Evolutionary conservation across 352 stramenopile genomes (phyloP), one percentile per base, ranked within the genome.

Genomic region (Pythium plurisporium): DNA sequence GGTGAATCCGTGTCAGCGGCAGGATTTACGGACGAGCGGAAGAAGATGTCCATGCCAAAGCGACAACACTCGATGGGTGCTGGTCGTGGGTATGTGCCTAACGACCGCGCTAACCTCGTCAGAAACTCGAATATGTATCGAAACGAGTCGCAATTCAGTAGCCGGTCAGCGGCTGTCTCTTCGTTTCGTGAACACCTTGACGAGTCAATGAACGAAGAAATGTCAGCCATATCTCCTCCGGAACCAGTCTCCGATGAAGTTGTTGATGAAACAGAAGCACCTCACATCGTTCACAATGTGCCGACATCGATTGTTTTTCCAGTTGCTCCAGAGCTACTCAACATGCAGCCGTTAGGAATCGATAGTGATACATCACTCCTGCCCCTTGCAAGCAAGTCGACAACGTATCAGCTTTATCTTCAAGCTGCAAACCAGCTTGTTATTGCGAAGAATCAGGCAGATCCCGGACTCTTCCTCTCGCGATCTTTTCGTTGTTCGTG

Each of bases 401-500:
- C 65, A 29, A 88, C 81, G 22, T 91, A 89, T 38, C 76, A 86
- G 38, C 72, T 91, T 55, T 87, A 87, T 66, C 65, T 82, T 12
- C 60, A 59, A 29, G 64, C 59, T 10, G 73, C 69, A 3, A 70
- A 67, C 20, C 71, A 76, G 45, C 29, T 33, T 19, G 22, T 23
- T 33, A 59, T 72, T 1, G 75, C 78, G 26, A 74, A 65, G 34
- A 86, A 87, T 51, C 54, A 86, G 31, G 62, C 77, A 14, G 83
- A 94, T 30, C 64, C 70, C 8, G 78, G 78, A 0, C 71, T 94
- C 38, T 91, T 89, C 36, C 86, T 91, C 67, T 73, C 78, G 15
- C 81, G 82, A 14, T 91, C 83, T 40, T 91, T 91, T 72, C 81
- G 83, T 19, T 90, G 82, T 41, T 89, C 79, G 7, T 94, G 81